These are phyloP conservation scores for Tolypocladium pustulatum DNA, from an alignment of 2,329 filamentous ascomycete genomes.

Conservation along the genomic window DNA sequence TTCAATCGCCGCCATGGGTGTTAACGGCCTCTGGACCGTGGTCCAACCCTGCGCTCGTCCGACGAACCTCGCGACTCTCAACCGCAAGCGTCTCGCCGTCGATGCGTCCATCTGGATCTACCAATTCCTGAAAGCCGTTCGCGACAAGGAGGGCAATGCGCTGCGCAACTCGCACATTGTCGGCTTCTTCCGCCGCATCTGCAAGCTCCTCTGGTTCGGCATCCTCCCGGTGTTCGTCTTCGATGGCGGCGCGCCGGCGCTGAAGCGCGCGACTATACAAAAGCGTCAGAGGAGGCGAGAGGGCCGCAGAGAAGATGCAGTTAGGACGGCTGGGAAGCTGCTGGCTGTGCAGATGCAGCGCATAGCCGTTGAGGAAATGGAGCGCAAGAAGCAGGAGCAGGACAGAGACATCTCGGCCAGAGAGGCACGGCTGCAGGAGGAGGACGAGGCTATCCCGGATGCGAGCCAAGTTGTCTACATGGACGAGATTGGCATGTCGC, in stretches of 20 bases:
- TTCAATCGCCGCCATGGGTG: conserved; percentile 59
- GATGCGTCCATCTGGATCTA: conserved; percentile 99
- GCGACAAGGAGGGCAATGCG: conserved; percentile 96
- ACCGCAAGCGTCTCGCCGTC: conserved; percentile 90
- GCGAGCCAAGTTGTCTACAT: conserved; percentile 70
- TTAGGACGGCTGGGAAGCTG: conserved; percentile 80
- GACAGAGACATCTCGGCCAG: conserved; percentile 31
- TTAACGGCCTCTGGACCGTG: conserved; percentile 95
- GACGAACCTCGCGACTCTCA: conserved; percentile 91
- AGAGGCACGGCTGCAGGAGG: conserved; percentile 40
- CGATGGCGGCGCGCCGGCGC: conserved; percentile 81
- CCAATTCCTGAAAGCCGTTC: conserved; percentile 96
- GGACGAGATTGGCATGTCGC: conserved; percentile 76
- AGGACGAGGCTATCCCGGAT: conserved; percentile 54
- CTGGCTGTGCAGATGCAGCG: conserved; percentile 92
- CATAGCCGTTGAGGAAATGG: conserved; percentile 73
- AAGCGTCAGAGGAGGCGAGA: conserved; percentile 71
- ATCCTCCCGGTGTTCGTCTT: conserved; percentile 97
- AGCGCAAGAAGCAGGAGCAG: conserved; percentile 43
- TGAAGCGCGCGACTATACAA: conserved; percentile 87
- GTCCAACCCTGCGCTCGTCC: conserved; percentile 90
- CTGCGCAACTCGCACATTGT: conserved; percentile 92
- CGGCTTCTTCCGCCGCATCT: conserved; percentile 96
- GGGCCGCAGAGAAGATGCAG: conserved; percentile 85
- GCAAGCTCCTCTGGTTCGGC: conserved; percentile 93